Evolutionary conservation across 2,329 filamentous ascomycete species (phyloP), one percentile per base, ranked within the genome.

Genomic region (Didymella pomorum): DNA sequence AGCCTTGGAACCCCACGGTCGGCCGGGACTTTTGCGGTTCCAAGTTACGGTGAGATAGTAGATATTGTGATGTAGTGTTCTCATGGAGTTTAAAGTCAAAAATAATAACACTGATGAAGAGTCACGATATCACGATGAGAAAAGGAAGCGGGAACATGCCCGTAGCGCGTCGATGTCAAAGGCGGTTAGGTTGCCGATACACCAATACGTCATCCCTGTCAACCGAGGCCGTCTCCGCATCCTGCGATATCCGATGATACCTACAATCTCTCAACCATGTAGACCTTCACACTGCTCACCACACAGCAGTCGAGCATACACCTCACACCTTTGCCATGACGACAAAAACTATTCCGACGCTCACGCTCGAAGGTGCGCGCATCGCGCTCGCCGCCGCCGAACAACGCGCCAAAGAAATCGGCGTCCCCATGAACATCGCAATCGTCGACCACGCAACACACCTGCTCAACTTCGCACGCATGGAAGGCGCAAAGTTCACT

Each of bases 371-470:
- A 3, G 76, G 76, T 20, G 77, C 77, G 46, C 73, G 71, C 58
- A 68, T 68, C 47, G 76, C 76, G 33, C 61, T 76, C 35, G 58
- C 68, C 33, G 77, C 76, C 41, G 76, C 76, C 42, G 72, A 77
- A 68, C 62, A 68, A 31, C 73, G 74, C 49, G 71, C 77, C 28
- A 67, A 69, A 35, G 68, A 70, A 52, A 78, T 79, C 56, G 66
- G 68, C 18, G 65, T 79, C 6, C 70, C 69, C 29, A 82, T 82
- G 81, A 83, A 83, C 74, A 83, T 83, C 57, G 81, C 81, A 56
- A 71, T 83, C 55, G 77, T 82, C 55, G 81, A 83, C 67, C 65
- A 72, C 28, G 74, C 77, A 28, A 76, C 78, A 35, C 79, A 82
- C 56, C 78, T 83, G 41, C 72, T 82, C 31, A 76, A 78, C 63